A percentile compares a stretch with the other conserved stretches of the same genome.
Conservation (phyloP, 1,284 basidiomycete genomes). For the Volvariella volvacea region DNA sequence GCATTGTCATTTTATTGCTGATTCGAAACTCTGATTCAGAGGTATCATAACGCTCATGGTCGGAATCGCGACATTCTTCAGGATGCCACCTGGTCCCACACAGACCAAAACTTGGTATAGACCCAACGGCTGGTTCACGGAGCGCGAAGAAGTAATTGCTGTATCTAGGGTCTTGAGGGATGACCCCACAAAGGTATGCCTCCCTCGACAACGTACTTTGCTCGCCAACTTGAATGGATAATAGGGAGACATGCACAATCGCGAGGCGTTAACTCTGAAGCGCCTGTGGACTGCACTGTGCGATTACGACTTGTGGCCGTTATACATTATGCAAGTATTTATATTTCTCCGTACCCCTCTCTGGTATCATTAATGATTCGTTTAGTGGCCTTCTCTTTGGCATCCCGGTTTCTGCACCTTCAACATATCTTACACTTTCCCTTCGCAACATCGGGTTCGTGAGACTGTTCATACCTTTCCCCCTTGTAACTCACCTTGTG, state of each 20-base stretch:
- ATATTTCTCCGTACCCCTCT: conserved; percentile 12
- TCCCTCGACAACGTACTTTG: no score
- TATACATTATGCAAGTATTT: conserved; percentile 42
- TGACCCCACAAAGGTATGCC: conserved; percentile 43
- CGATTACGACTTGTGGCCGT: conserved; percentile 52
- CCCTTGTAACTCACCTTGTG: neutral
- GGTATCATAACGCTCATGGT: conserved; percentile 45
- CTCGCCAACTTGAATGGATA: neutral
- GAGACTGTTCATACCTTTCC: neutral
- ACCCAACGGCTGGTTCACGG: conserved; percentile 48
- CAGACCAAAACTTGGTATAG: conserved; percentile 61
- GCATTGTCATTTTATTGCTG: neutral
- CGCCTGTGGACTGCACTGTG: conserved; percentile 40
- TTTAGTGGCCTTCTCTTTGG: neutral
- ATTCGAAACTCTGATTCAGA: conserved; percentile 9
- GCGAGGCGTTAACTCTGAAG: conserved; percentile 40
- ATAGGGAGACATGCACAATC: conserved; percentile 52
- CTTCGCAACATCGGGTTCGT: conserved; percentile 38
- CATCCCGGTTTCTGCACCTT: conserved; percentile 42
- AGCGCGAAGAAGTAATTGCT: conserved; percentile 22
- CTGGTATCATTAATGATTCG: neutral
- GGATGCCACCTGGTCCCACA: conserved; percentile 65
- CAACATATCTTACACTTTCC: conserved; percentile 46
- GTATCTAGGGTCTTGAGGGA: conserved; percentile 41
- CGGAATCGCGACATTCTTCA: conserved; percentile 52